Evolutionary conservation across 1,284 basidiomycete genomes (phyloP), one percentile per base, ranked within the genome.

Genomic region (Moesziomyces parantarcticus): DNA sequence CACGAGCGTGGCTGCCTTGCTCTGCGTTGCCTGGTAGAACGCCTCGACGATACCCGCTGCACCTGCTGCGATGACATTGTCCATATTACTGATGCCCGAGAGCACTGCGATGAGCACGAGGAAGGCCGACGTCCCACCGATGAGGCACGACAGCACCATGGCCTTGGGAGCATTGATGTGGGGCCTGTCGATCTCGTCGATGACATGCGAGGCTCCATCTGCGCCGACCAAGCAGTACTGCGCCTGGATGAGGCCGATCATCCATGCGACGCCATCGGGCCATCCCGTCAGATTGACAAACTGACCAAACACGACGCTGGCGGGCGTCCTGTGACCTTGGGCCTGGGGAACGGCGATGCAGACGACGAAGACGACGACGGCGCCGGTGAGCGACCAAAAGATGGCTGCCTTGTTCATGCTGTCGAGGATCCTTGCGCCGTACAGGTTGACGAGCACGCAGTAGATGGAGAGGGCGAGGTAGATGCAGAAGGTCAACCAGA

Each of bases 201-300:
- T 66, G 16, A 75, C 51, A 13, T 75, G 72, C 5, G 67, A 48
- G 16, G 68, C 72, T 16, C 67, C 72, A 48, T 75, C 72, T 1
- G 53, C 57, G 16, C 72, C 72, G 1, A 70, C 72, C 5, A 75
- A 44, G 22, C 56, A 59, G 48, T 71, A 75, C 54, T 75, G 72
- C n/a, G 72, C 63, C 46, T 62, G 58, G n/a, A 75, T 58, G 25
- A 71, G 64, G 13, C 72, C 67, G 13, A 75, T 54, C 47, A 66
- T 50, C 72, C 72, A 75, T 6, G 72, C 72, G 9, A 75, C 47
- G 4, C 67, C 72, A 22, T 75, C 55, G 8, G 62, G 58, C 72
- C 72, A 75, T 11, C 72, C 72, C 0, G 72, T 75, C 34, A 58
- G 25, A 29, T 75, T 75, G 62, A 71, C 55, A 25, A 65, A 66